A percentile compares a stretch with the other conserved stretches of the same genome.
Evolutionary conservation across 768 basidiomycete genomes (phyloP).

Genomic region (Trametes cinnabarina): DNA sequence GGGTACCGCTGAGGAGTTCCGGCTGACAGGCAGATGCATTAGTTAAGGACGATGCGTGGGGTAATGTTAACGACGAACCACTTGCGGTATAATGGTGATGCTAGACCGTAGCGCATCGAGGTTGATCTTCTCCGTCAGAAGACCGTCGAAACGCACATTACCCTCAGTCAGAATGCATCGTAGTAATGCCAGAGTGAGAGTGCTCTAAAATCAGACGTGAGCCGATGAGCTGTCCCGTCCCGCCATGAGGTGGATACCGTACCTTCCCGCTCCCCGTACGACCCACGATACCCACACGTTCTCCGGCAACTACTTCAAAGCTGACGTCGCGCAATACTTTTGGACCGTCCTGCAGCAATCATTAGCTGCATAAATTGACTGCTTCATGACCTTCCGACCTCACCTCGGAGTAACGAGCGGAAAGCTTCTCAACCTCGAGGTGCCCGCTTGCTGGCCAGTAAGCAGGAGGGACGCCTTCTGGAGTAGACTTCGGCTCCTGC

Average conservation of each 20-base stretch:
- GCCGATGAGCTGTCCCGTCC: neutral
- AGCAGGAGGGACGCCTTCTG: constrained; percentile 44
- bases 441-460: constrained; percentile 51
- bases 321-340: constrained; percentile 55
- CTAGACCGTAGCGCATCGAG: constrained; percentile 44
- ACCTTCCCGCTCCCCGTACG: constrained; percentile 5
- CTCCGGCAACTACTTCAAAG: constrained; percentile 52
- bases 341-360: constrained; percentile 38
- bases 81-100: constrained; percentile 46
- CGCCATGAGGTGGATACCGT: too few relatives aligned
- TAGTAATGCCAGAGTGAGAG: constrained; percentile 50
- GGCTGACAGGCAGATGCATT: constrained; percentile 23
- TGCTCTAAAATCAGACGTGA: constrained; percentile 38
- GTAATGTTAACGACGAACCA: constrained; percentile 28
- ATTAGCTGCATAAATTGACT: neutral
- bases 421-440: constrained; percentile 42
- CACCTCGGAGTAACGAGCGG: constrained; percentile 37
- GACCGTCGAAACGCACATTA: constrained; percentile 45
- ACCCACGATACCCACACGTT: constrained; percentile 48
- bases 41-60: neutral
- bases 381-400: neutral
- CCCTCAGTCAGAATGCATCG: constrained; percentile 50
- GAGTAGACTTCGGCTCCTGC: constrained; percentile 40
- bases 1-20: constrained; percentile 42
- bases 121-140: constrained; percentile 41